phyloP scores from a whole-genome alignment of 257 asterid species.

The Nicotiana noctiflora region DNA sequence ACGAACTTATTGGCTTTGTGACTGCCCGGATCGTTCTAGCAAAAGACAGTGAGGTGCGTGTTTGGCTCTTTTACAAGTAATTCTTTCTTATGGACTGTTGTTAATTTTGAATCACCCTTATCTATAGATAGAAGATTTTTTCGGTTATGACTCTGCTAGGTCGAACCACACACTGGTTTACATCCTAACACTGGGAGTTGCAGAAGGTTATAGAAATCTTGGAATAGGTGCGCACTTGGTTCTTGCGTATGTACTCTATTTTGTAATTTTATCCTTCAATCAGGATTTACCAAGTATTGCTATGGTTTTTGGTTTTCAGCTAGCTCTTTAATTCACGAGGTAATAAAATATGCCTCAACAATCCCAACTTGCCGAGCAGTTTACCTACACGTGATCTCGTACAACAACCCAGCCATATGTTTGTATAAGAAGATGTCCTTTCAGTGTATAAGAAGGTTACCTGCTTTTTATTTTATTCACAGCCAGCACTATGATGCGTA shows the following conservation, averaged over 20 bases:
- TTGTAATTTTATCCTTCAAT: conserved; percentile 8
- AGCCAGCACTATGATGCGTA: conserved; percentile 83
- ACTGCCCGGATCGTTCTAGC: conserved; percentile 74
- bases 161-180: conserved; percentile 70
- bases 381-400: conserved; percentile 93
- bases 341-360: conserved; percentile 62
- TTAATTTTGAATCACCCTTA: conserved; percentile 5
- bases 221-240: conserved; percentile 63
- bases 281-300: conserved; percentile 14
- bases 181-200: conserved; percentile 89
- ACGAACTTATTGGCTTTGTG: conserved; percentile 90
- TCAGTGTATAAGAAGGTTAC: conserved; percentile 66
- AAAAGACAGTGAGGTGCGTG: conserved; percentile 85
- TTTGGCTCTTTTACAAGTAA: conserved; percentile 11
- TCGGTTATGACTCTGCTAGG: conserved; percentile 57
- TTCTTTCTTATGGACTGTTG: background rate
- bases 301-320: conserved; percentile 53
- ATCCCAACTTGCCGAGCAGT: conserved; percentile 75
- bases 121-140: conserved; percentile 65
- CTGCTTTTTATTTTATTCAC: conserved; percentile 65
- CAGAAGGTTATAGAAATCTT: conserved; percentile 72
- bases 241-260: conserved; percentile 2
- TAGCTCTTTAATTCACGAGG: conserved; percentile 68
- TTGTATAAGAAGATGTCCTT: conserved; percentile 86
- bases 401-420: conserved; percentile 82